Conservation (phyloP, 192 early-diverging fungal genomes). For the Geosiphon pyriformis region DNA sequence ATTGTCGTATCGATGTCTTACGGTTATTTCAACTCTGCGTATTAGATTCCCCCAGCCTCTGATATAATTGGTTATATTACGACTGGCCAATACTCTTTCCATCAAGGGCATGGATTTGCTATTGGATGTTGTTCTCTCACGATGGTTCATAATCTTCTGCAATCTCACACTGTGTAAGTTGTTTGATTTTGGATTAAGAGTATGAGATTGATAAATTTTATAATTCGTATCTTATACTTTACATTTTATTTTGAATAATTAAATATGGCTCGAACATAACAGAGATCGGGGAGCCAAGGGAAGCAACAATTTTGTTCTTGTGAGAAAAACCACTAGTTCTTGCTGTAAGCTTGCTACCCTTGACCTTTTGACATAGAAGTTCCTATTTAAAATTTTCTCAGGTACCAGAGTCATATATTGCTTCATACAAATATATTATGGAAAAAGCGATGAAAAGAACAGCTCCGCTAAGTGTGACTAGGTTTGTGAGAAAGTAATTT, state of each 20-base stretch:
- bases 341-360: slow-evolving; percentile 10
- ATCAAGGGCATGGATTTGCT: slow-evolving; percentile 53
- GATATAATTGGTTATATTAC: slow-evolving; percentile 67
- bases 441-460: slow-evolving; percentile 88
- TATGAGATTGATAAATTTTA: not conserved
- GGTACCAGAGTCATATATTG: slow-evolving; percentile 28
- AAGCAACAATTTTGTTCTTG: slow-evolving; percentile 17
- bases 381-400: no score
- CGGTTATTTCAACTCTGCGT: slow-evolving; percentile 22
- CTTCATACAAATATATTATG: slow-evolving; percentile 62
- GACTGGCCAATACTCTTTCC: slow-evolving; percentile 62
- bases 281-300: not conserved
- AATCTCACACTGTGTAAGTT: slow-evolving; percentile 33
- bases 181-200: not conserved
- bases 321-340: slow-evolving; percentile 18
- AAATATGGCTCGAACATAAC: not conserved
- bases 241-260: not conserved
- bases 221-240: not conserved
- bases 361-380: slow-evolving; percentile 15
- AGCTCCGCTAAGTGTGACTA: slow-evolving; percentile 79
- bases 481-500: not conserved
- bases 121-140: slow-evolving; percentile 57
- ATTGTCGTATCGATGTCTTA: not conserved
- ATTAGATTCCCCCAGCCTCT: slow-evolving; percentile 25
- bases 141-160: slow-evolving; percentile 41